Base-by-base conservation (phyloP, 202 grass and related monocot genomes). In the Hordeum pubiflorum region DNA sequence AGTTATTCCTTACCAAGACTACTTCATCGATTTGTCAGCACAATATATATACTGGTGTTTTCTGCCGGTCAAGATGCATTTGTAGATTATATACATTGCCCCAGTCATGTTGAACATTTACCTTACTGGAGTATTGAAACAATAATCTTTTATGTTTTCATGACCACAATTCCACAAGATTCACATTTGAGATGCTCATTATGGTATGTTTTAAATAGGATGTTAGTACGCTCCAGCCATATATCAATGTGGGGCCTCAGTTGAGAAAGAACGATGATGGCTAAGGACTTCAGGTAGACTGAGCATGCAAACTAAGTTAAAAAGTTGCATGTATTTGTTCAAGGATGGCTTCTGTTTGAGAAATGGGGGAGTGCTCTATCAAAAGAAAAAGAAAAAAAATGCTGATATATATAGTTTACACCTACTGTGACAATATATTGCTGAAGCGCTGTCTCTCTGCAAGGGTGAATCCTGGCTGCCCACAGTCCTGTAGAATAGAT, bases 401-500 rank as follows among this genome's bases (percentile, higher is more conserved):
- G 57, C 48, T 29, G 17, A 73, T 43, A 80, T 26, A 31, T 57
- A 79, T 36, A 67, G 52, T 75, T 84, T 87, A 79, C 79, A 97
- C 91, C 29, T 93, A 98, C 95, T 89, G 88, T 29, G 76, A 80
- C 38, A 98, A 79, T 89, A 94, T 89, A 81, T 79, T 98, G 39
- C 58, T 75, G 78, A 98, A 98, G 14, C 95, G 90, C 12, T 14
- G 72, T 37, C 90, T 97, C 86, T 98, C 95, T 87, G 95, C 80
- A 9, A 83, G 70, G 57, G 92, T 98, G 89, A 98, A 98, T 82
- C 95, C 92, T 80, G 95, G 95, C 59, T 94, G 95, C 63, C 95
- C 95, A 86, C 84, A 89, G 75, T 98, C 95, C 95, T 97, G 83
- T 72, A 85, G 44, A 69, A 58, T 80, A 79, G 32, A 75, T 57